Percentiles rank a stretch among this genome's conserved stretches.
These are phyloP conservation scores for Camellia oleifera DNA, from an alignment of 179 eudicot species.

Conservation along the genomic window DNA sequence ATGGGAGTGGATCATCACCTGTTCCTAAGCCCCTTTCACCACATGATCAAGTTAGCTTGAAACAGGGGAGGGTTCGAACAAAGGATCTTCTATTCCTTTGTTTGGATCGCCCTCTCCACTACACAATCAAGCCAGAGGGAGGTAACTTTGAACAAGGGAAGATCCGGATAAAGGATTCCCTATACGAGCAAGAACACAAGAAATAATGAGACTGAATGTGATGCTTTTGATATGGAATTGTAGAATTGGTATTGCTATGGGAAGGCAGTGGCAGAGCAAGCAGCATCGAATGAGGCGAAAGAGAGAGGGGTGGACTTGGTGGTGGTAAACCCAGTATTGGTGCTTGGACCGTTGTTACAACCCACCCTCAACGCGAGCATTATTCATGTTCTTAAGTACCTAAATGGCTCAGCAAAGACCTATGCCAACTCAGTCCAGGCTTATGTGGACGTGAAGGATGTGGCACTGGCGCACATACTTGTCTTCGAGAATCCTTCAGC, in stretches of 20 bases:
- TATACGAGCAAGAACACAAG: background rate
- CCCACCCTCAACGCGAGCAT: constrained; percentile 74
- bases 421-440: constrained; percentile 78
- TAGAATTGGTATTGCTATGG: constrained; percentile 96
- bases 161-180: too few relatives aligned
- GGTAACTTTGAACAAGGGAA: too few relatives aligned
- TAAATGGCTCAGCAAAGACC: constrained; percentile 75
- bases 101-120: too few relatives aligned
- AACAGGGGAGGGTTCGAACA: too few relatives aligned
- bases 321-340: constrained; percentile 70
- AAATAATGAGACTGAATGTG: background rate
- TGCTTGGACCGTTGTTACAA: constrained; percentile 72
- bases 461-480: constrained; percentile 73
- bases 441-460: constrained; percentile 76
- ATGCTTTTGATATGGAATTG: background rate
- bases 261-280: constrained; percentile 78
- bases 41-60: too few relatives aligned
- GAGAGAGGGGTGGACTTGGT: constrained; percentile 67
- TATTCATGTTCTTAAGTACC: constrained; percentile 68
- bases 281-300: constrained; percentile 69
- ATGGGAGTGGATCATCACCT: too few relatives aligned
- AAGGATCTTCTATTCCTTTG: too few relatives aligned
- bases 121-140: too few relatives aligned
- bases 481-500: constrained; percentile 66
- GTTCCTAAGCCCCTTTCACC: too few relatives aligned